Evolutionary conservation across 768 basidiomycete genomes (phyloP), one percentile per base, ranked within the genome.

Genomic region (Hypholoma fasciculare): DNA sequence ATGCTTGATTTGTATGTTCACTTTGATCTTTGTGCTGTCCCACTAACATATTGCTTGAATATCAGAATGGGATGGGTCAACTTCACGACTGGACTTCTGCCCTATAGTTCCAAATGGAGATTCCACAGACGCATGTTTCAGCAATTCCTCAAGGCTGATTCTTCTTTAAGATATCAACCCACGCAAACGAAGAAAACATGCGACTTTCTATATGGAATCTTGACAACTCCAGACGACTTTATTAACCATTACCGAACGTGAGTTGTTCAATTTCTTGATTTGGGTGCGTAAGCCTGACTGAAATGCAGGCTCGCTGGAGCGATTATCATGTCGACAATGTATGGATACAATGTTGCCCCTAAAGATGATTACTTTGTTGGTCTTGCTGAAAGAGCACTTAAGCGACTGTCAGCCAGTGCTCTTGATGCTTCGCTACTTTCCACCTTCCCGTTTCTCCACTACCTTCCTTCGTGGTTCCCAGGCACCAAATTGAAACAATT

Each of bases 31-130:
- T 14, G 20, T 23, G 23, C 26, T 13, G 1, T 38, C 44, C n/a
- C 16, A 23, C 23, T 23, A 23, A 14, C 19, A 23, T 23, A 23
- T 23, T 23, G 23, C 23, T 23, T 23, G 23, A 23, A 23, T 36
- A 30, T 17, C 49, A 76, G 74, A 13, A 70, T 70, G 67, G 74
- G 70, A 12, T 76, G 67, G 71, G 13, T 26, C 12, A 63, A 68
- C 20, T 72, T 71, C 52, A 68, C 65, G 55, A 19, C 69, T 11
- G 69, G 49, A 1, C 30, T 74, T 7, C 68, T 39, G 38, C 38
- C 38, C 11, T 39, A 39, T n/a, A 5, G 38, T 39, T n/a, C 38
- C 38, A n/a, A 5, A 39, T 39, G 38, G 38, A 39, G 38, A 39
- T 12, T 2, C 38, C 38, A 39, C 16, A 39, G 16, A n/a, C 38